Conservation (phyloP, 2,329 filamentous ascomycete species). For the Pseudogymnoascus sp. region DNA sequence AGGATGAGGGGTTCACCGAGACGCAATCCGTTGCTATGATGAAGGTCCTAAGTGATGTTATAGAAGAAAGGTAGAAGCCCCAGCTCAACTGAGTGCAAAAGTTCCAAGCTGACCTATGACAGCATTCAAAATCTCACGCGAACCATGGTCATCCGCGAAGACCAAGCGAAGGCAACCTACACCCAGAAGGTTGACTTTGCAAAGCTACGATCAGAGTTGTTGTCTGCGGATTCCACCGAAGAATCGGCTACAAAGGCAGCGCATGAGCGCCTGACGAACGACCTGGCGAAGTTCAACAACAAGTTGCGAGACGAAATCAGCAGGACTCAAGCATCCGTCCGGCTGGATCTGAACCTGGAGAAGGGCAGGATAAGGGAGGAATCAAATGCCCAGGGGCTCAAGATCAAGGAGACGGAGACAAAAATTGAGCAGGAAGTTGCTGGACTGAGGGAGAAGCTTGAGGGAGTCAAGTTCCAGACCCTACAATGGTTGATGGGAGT, state of each 20-base stretch:
- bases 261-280: slow-evolving; percentile 88
- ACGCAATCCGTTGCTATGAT: slow-evolving; percentile 97
- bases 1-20: slow-evolving; percentile 89
- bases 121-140: slow-evolving; percentile 95
- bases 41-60: slow-evolving; percentile 92
- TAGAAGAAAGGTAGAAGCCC: slow-evolving; percentile 69
- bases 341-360: slow-evolving; percentile 89
- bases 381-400: slow-evolving; percentile 91
- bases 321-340: slow-evolving; percentile 84
- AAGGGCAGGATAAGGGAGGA: slow-evolving; percentile 96
- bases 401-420: slow-evolving; percentile 97
- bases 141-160: slow-evolving; percentile 96
- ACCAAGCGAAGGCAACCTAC: slow-evolving; percentile 73
- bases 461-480: slow-evolving; percentile 96
- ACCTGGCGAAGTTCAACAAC: slow-evolving; percentile 87
- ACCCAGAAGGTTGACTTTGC: slow-evolving; percentile 96
- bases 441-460: slow-evolving; percentile 79
- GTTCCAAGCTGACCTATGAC: slow-evolving; percentile 8
- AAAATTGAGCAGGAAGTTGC: slow-evolving; percentile 97
- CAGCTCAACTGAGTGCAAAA: slow-evolving; percentile 5
- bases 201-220: slow-evolving; percentile 88
- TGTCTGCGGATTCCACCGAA: slow-evolving; percentile 87
- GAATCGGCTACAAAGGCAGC: slow-evolving; percentile 78
- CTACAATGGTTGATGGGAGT: slow-evolving; percentile 96
- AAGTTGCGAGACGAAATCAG: slow-evolving; percentile 89